Evolutionary conservation across 108 stramenopile species (phyloP), one percentile per base, ranked within the genome.

Genomic region (Cyclotella kingstonii): DNA sequence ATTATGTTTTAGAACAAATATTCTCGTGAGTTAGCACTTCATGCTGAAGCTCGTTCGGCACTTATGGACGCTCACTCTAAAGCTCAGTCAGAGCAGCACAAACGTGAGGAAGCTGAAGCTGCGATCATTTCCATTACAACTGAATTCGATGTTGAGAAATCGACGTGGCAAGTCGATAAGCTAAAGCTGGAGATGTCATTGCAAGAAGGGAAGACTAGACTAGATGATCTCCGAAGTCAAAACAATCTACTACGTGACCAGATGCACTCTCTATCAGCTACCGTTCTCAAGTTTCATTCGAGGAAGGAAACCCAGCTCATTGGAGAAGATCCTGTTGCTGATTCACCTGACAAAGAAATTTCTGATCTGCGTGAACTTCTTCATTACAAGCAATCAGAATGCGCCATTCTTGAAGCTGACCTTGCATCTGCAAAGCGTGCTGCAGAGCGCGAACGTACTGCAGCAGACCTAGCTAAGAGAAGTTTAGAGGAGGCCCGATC

Each of bases 1-100:
- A 18, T 15, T 50, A 14, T 31, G 2, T 6, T 23, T 35, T 60
- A 86, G 68, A 61, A 61, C 19, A 90, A 91, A 53, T 95, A 90
- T 54, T 90, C 91, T 49, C 83, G 89, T 12, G 94, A 95, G 73
- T 75, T 95, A 12, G 77, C 68, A 1, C 59, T 90, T 34, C 94
- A 95, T 66, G 71, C 94, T 3, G 76, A 81, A 18, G 89, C 90
- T 5, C 57, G 90, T 33, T 75, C 78, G 5, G 75, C 71, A 10
- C 73, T 95, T 23, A 83, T 87, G n/a, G 63, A 69, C 23, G 81
- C 81, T 30, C 82, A 82, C 7, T 84, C 83, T 33, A 68, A 79
- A 39, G 35, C 60, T 15, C 87, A 85, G 38, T 60, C 60, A 31
- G 87, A 88, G 43, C 59, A 62, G 42, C 58, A 66, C 22, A 59